Conservation (phyloP, 768 basidiomycete genomes). For the Phaffia australis region DNA sequence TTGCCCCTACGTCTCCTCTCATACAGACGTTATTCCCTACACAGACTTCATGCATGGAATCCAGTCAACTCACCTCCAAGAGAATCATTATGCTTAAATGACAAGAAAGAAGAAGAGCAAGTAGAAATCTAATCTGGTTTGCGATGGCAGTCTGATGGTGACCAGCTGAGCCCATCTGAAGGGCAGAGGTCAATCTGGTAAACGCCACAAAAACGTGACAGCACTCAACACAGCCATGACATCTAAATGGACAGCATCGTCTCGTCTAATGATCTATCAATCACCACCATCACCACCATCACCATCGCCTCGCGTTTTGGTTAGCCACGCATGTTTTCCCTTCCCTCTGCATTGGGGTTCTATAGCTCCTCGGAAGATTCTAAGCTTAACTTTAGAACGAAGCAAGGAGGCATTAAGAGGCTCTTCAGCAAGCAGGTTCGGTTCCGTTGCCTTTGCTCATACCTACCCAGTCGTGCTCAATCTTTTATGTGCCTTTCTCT, state of each 20-base stretch:
- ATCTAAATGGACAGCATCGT: too few relatives aligned
- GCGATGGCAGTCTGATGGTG: too few relatives aligned
- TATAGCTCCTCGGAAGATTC: constrained; percentile 56
- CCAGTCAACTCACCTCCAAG: constrained; percentile 53
- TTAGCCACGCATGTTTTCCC: constrained; percentile 1
- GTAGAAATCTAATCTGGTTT: too few relatives aligned
- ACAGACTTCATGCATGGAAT: not conserved
- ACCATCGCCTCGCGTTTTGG: too few relatives aligned
- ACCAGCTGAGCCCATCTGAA: too few relatives aligned
- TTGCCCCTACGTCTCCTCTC: not conserved
- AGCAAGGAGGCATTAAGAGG: constrained; percentile 66
- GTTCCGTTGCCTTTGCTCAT: constrained; percentile 12
- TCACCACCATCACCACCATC: too few relatives aligned
- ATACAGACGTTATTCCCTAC: constrained; percentile 12
- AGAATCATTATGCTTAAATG: constrained; percentile 53
- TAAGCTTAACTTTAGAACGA: constrained; percentile 77
- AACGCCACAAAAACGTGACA: too few relatives aligned
- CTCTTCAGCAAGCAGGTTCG: constrained; percentile 62
- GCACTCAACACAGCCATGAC: too few relatives aligned
- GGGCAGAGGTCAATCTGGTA: too few relatives aligned
- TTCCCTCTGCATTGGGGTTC: constrained; percentile 8
- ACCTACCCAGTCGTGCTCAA: not conserved
- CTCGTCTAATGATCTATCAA: too few relatives aligned
- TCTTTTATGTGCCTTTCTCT: not conserved
- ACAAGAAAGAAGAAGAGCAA: too few relatives aligned